phyloP scores from a whole-genome alignment of 768 basidiomycete species.

The Pisolithus tinctorius region DNA sequence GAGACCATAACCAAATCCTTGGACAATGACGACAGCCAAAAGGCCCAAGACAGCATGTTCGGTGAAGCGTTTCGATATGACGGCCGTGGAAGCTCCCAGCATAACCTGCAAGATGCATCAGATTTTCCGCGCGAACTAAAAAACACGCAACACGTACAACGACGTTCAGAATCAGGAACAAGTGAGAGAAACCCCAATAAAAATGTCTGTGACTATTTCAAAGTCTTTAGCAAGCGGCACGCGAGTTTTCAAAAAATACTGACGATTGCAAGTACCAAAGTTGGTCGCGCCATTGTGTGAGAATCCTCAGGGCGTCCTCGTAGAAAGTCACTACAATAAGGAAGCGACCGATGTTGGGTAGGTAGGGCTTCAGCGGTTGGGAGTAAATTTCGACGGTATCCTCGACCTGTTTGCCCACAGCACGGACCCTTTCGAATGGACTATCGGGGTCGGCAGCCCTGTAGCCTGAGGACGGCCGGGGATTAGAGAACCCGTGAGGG shows the following conservation, averaged over 20 bases:
- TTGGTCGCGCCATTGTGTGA: constrained; percentile 95
- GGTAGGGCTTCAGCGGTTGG: constrained; percentile 87
- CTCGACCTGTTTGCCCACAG: constrained; percentile 71
- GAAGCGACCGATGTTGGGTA: constrained; percentile 93
- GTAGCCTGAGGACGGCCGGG: constrained; percentile 63
- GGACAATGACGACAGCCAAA: constrained; percentile 84
- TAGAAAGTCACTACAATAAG: constrained; percentile 97
- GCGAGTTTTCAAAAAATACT: constrained; percentile 25
- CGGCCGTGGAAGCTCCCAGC: constrained; percentile 74
- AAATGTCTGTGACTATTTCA: constrained; percentile 80
- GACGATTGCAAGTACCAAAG: constrained; percentile 97
- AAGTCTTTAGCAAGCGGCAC: constrained; percentile 5
- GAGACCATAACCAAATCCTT: constrained; percentile 97
- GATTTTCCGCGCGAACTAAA: not conserved
- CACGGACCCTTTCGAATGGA: constrained; percentile 71
- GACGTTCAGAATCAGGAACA: constrained; percentile 90
- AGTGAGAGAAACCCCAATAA: constrained; percentile 90
- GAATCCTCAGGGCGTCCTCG: constrained; percentile 91
- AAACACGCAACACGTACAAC: constrained; percentile 49
- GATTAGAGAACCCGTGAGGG: constrained; percentile 76
- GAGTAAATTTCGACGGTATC: constrained; percentile 90
- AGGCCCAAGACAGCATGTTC: constrained; percentile 90
- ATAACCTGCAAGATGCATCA: constrained; percentile 56
- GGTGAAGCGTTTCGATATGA: constrained; percentile 82
- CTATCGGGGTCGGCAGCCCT: constrained; percentile 76